Conservation (phyloP, 306 rosid genomes). For the Oemleria cerasiformis region DNA sequence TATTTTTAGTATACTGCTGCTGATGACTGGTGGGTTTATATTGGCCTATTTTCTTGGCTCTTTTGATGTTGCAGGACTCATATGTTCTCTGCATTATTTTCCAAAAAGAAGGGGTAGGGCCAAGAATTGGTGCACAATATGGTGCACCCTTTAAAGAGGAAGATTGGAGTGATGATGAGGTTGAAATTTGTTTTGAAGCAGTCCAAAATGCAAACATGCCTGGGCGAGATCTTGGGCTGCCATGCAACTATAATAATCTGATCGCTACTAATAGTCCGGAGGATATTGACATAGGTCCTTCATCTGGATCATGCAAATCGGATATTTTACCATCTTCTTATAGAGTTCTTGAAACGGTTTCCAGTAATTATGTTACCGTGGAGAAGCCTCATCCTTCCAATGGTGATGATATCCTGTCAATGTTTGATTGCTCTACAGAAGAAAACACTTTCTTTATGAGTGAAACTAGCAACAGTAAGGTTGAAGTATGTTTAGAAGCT, state of each 20-base stretch:
- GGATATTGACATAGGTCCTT: constrained; percentile 19
- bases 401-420: constrained; percentile 23
- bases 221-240: constrained; percentile 14
- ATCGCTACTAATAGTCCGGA: constrained; percentile 17
- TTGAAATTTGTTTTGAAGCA: constrained; percentile 33
- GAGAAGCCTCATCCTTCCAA: constrained; percentile 4
- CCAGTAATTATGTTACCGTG: background rate
- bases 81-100: constrained; percentile 61
- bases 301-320: constrained; percentile 38
- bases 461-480: constrained; percentile 8
- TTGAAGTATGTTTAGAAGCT: background rate
- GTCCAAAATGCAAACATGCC: constrained; percentile 15
- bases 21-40: too few relatives aligned
- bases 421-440: too few relatives aligned
- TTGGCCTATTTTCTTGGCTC: constrained; percentile 8
- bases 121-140: constrained; percentile 60
- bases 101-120: constrained; percentile 70
- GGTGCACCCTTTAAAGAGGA: constrained; percentile 61
- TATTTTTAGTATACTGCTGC: too few relatives aligned
- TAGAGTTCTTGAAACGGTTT: constrained; percentile 18
- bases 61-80: constrained; percentile 47
- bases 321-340: constrained; percentile 25
- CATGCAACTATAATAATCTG: constrained; percentile 15
- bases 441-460: constrained; percentile 4
- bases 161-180: constrained; percentile 56